These are phyloP conservation scores for Boletellus emodensis DNA, from an alignment of 768 basidiomycete genomes.

Conservation along the genomic window DNA sequence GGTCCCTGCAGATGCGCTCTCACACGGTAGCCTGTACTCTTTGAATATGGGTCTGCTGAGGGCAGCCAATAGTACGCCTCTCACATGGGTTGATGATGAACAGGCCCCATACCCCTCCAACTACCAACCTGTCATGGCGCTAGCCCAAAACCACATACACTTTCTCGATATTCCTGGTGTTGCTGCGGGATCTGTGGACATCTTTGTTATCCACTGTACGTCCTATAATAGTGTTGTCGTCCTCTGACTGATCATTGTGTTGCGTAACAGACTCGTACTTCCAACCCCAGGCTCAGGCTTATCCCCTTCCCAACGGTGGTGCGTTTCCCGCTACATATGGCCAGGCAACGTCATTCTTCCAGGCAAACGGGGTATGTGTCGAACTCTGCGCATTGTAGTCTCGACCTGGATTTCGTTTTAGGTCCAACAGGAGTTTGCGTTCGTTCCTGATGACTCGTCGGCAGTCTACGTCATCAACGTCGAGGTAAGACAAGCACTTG, in stretches of 20 bases:
- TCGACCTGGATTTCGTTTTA: conserved; percentile 17
- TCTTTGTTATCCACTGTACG: conserved; percentile 89
- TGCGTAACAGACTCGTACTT: conserved; percentile 60
- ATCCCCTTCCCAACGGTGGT: conserved; percentile 41
- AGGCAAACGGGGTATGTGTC: conserved; percentile 42
- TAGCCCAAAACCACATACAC: conserved; percentile 84
- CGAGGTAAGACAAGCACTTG: conserved; percentile 36
- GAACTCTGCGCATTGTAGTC: not conserved
- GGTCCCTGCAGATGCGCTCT: conserved; percentile 56
- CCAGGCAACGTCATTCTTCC: conserved; percentile 68
- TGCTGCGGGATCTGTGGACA: conserved; percentile 64
- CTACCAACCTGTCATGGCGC: conserved; percentile 73
- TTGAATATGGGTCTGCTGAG: conserved; percentile 68
- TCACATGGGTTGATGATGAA: conserved; percentile 64
- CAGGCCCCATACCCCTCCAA: conserved; percentile 51
- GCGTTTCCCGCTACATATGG: conserved; percentile 68
- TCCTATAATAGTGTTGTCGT: not conserved
- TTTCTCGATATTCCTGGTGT: conserved; percentile 71
- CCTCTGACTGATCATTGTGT: not conserved
- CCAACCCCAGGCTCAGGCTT: conserved; percentile 67
- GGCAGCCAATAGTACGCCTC: conserved; percentile 50
- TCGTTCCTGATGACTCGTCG: conserved; percentile 70
- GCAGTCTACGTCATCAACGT: conserved; percentile 74
- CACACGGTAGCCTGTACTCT: conserved; percentile 58
- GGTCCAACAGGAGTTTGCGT: conserved; percentile 74